Evolutionary conservation across 805 yeast genomes (phyloP).

Genomic region (Starmerella apicola): DNA sequence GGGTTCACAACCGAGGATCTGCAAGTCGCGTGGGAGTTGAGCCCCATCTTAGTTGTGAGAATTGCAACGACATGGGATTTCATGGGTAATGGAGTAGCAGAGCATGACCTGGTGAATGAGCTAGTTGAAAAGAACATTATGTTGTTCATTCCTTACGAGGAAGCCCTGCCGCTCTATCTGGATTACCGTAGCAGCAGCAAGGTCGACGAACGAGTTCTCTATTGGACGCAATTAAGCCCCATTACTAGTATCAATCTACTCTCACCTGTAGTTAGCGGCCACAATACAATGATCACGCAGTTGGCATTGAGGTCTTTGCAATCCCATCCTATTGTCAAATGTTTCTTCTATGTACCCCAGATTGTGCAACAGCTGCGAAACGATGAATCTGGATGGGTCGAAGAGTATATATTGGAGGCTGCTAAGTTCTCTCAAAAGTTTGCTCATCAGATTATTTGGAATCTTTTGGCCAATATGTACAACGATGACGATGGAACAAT

Average conservation of each 20-base stretch:
- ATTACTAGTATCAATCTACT: constrained; percentile 75
- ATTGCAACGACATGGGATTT: constrained; percentile 26
- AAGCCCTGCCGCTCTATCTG: constrained; percentile 45
- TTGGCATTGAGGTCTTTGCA: constrained; percentile 85
- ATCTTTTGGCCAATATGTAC: constrained; percentile 84
- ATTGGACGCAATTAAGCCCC: constrained; percentile 71
- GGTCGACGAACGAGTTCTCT: constrained; percentile 31
- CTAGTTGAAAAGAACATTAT: constrained; percentile 48
- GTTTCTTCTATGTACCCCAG: constrained; percentile 96
- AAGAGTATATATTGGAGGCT: constrained; percentile 78
- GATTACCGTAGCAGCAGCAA: constrained; percentile 25
- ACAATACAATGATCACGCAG: constrained; percentile 59
- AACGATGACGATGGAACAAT: constrained; percentile 75
- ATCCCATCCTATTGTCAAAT: constrained; percentile 69
- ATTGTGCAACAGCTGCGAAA: constrained; percentile 84
- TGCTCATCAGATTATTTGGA: constrained; percentile 98
- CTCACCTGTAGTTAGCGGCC: constrained; percentile 57
- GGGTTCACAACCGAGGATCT: constrained; percentile 29
- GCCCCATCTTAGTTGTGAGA: constrained; percentile 62
- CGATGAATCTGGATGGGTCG: constrained; percentile 73
- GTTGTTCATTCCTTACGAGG: constrained; percentile 42
- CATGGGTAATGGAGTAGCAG: constrained; percentile 1
- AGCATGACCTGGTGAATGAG: constrained; percentile 32
- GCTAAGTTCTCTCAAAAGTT: constrained; percentile 82
- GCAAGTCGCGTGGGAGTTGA: constrained; percentile 45